phyloP scores from a whole-genome alignment of 257 asterid genomes.

The Cruciata laevipes region DNA sequence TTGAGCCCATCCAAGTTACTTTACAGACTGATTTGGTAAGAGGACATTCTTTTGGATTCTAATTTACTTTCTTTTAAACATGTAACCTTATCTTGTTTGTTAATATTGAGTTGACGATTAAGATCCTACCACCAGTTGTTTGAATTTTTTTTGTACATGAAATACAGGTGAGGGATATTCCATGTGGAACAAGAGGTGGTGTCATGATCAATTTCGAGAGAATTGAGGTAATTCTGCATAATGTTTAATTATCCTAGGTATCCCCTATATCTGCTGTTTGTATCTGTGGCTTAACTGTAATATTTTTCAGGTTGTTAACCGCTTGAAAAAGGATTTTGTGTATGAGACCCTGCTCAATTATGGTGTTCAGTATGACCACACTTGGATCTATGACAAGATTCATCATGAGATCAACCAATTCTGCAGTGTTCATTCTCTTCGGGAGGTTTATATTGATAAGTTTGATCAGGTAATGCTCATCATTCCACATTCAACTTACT shows the following conservation, averaged over 20 bases:
- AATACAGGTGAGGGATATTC: slow-evolving; percentile 91
- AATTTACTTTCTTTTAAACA: not conserved
- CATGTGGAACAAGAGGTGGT: slow-evolving; percentile 99
- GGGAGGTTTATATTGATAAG: slow-evolving; percentile 97
- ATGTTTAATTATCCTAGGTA: not conserved
- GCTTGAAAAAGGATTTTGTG: slow-evolving; percentile 77
- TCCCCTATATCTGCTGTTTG: not conserved
- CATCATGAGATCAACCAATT: slow-evolving; percentile 99
- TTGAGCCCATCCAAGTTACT: slow-evolving; percentile 97
- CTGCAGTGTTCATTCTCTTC: slow-evolving; percentile 91
- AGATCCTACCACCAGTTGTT: not conserved
- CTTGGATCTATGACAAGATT: slow-evolving; percentile 98
- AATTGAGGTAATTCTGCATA: slow-evolving; percentile 59
- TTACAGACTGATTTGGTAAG: slow-evolving; percentile 95
- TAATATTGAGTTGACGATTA: not conserved
- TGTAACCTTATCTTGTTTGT: not conserved
- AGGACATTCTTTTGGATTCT: not conserved
- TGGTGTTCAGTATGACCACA: slow-evolving; percentile 89
- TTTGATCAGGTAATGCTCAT: slow-evolving; percentile 73
- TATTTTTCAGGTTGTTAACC: slow-evolving; percentile 77
- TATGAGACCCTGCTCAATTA: slow-evolving; percentile 71
- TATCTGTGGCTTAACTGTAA: slow-evolving; percentile 13
- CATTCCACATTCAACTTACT: not conserved
- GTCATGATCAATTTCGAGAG: slow-evolving; percentile 92
- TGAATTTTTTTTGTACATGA: slow-evolving; percentile 14